phyloP scores from a whole-genome alignment of 768 basidiomycete species.

The Leucocoprinus birnbaumii region DNA sequence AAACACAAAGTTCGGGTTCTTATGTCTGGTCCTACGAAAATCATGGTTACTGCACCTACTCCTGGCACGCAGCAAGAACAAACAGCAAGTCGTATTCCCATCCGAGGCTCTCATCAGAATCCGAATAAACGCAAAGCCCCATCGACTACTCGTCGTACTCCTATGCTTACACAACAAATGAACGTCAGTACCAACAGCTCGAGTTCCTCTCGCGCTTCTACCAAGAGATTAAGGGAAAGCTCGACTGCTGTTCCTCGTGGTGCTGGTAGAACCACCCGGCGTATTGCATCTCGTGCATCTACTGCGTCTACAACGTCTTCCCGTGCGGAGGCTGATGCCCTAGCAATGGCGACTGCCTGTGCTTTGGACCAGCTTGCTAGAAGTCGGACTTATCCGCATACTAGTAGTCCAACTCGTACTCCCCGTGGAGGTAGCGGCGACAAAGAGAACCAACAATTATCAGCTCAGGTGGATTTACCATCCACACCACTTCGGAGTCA shows the following conservation, averaged over 20 bases:
- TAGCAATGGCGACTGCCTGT: constrained; percentile 13
- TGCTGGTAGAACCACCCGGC: constrained; percentile 20
- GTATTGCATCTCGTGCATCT: constrained; percentile 25
- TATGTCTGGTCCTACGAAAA: constrained; percentile 46
- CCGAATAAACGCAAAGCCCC: constrained; percentile 26
- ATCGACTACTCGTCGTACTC: constrained; percentile 16
- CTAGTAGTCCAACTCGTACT: neutral
- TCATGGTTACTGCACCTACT: constrained; percentile 53
- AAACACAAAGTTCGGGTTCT: constrained; percentile 36
- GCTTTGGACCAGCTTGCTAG: constrained; percentile 16
- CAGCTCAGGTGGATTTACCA: constrained; percentile 35
- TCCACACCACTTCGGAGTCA: constrained; percentile 45
- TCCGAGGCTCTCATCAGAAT: constrained; percentile 38
- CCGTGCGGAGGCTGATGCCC: constrained; percentile 11
- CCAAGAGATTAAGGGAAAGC: constrained; percentile 18
- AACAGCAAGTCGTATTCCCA: constrained; percentile 33
- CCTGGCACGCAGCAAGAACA: constrained; percentile 30
- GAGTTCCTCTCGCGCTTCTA: constrained; percentile 5
- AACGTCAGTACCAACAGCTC: constrained; percentile 14
- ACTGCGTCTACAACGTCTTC: constrained; percentile 15
- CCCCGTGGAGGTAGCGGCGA: constrained; percentile 18
- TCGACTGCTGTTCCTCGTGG: constrained; percentile 32
- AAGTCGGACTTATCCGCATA: constrained; percentile 9
- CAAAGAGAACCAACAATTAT: constrained; percentile 41
- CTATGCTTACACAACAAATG: constrained; percentile 24